These are phyloP conservation scores for Leccinum subrobustum DNA, from an alignment of 1,284 basidiomycete genomes.

Conservation along the genomic window DNA sequence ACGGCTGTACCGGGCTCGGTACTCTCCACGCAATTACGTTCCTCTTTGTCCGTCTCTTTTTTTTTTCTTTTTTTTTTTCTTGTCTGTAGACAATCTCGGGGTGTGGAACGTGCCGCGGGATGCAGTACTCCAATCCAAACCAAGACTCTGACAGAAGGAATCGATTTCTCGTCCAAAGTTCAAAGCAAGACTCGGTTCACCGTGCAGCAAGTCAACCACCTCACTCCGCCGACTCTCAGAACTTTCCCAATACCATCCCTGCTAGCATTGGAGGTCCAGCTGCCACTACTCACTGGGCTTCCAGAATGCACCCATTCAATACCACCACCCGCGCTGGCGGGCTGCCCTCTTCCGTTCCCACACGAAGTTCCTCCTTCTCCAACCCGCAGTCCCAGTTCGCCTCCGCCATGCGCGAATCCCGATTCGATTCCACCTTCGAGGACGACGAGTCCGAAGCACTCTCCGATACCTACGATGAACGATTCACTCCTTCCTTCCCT, in stretches of 20 bases:
- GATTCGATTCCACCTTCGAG: constrained; percentile 67
- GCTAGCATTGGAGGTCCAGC: constrained; percentile 44
- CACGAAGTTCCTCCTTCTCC: constrained; percentile 67
- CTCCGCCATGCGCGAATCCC: constrained; percentile 61
- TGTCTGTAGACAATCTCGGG: neutral
- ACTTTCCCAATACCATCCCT: constrained; percentile 47
- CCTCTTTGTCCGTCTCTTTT: neutral
- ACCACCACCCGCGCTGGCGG: constrained; percentile 29
- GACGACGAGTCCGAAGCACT: constrained; percentile 68
- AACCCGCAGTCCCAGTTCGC: constrained; percentile 53
- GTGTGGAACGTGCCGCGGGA: constrained; percentile 2
- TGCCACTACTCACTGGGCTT: constrained; percentile 41
- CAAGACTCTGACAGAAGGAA: constrained; percentile 36
- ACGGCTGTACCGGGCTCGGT: constrained; percentile 11
- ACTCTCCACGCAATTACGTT: neutral
- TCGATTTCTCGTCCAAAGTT: constrained; percentile 46
- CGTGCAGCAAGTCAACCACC: constrained; percentile 71
- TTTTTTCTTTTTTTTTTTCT: neutral
- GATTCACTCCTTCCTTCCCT: constrained; percentile 39
- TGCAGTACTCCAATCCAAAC: constrained; percentile 20
- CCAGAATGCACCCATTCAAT: constrained; percentile 40
- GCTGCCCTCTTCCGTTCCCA: constrained; percentile 46
- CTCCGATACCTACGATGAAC: constrained; percentile 56
- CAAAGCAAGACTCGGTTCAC: constrained; percentile 30
- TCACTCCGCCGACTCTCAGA: constrained; percentile 42